Base-by-base conservation (phyloP, 176 grass and related monocot genomes). In the Poa annua region DNA sequence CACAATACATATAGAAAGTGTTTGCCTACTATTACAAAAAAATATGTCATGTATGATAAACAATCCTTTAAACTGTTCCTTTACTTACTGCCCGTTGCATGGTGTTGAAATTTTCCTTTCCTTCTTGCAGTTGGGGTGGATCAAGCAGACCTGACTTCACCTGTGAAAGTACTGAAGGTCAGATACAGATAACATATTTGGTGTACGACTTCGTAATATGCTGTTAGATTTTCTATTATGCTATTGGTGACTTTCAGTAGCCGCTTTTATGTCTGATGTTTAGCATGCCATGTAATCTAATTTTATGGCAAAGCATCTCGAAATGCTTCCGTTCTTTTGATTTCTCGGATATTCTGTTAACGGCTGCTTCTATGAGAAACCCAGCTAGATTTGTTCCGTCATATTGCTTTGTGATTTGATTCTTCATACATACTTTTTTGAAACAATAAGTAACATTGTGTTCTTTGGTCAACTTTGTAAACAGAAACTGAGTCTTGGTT, bases 401-500 rank as follows among this genome's bases (percentile, higher is more conserved):
- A 17, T 55, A 74, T 56, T 84, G 19, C 20, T 16, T 33, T 81
- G 50, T 52, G 5, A 66, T 81, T 77, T 25, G 85, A 36, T 67
- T 72, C 17, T 4, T 45, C 52, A 17, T 20, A 42, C 15, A 32
- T 87, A 22, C 77, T 73, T 71, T 33, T 65, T 77, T 39, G 39
- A 62, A 64, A 68, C 59, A 32, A 36, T 71, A 12, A 45, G 16
- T 84, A 80, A 84, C 57, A 13, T 35, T 77, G 72, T 67, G 36
- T 74, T 63, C 42, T 80, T 7, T 82, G 8, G 21, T 17, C 69
- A 78, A 68, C 62, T 81, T 84, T 74, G 59, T 75, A 38, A 88
- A 74, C 82, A 98, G 96, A 98, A 91, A 98, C 96, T 52, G 96
- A 98, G 82, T 85, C 89, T 34, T 98, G 96, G 96, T 98, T 98